Conservation (phyloP, 2,329 filamentous ascomycete genomes). For the Amylocarpus encephaloides region DNA sequence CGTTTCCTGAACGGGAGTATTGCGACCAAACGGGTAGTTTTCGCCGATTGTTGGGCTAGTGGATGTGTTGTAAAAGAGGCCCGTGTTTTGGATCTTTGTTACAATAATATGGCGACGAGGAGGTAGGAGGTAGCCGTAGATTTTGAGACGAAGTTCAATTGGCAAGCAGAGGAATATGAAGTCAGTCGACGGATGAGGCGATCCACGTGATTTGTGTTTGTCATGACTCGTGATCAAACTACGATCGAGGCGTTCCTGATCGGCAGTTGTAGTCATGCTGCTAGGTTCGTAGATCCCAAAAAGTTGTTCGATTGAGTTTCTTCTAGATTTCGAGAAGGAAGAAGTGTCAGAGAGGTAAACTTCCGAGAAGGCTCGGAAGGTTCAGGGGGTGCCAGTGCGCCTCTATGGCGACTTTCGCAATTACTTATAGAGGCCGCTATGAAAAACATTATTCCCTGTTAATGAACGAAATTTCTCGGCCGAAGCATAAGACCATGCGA, state of each 20-base stretch:
- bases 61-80: conserved; percentile 22
- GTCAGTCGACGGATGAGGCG: neutral
- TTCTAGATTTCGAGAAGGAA: too few relatives aligned
- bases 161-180: conserved; percentile 26
- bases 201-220: neutral
- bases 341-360: too few relatives aligned
- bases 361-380: too few relatives aligned
- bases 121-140: conserved; percentile 26
- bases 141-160: conserved; percentile 26
- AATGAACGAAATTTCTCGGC: too few relatives aligned
- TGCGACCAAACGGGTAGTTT: conserved; percentile 21
- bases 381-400: too few relatives aligned
- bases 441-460: too few relatives aligned
- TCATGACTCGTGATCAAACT: neutral
- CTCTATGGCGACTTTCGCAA: too few relatives aligned
- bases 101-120: conserved; percentile 24
- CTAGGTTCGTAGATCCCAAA: neutral
- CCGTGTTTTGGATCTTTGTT: conserved; percentile 25
- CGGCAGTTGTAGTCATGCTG: neutral
- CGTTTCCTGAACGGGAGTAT: conserved; percentile 10
- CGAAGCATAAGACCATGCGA: too few relatives aligned
- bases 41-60: conserved; percentile 14
- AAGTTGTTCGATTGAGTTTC: too few relatives aligned
- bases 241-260: neutral
- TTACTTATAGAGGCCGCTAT: too few relatives aligned